Percentiles rank a stretch among this genome's conserved stretches.
Evolutionary conservation across 306 rosid species (phyloP).

Genomic region (Castanopsis chinensis): DNA sequence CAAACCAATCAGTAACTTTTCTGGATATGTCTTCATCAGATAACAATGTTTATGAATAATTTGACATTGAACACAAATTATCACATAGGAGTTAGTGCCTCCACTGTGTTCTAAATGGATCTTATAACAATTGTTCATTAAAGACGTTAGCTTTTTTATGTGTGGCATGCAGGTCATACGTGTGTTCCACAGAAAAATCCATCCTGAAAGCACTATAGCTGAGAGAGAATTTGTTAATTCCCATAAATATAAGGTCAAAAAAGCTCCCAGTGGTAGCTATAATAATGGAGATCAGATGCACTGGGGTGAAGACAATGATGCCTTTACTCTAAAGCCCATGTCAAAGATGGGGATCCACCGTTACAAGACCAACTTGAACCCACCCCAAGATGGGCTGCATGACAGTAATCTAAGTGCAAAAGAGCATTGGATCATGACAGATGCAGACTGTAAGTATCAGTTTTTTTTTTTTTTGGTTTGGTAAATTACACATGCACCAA

Average conservation of each 20-base stretch:
- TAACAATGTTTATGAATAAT: not conserved
- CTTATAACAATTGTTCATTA: not conserved
- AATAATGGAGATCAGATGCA: conserved; percentile 26
- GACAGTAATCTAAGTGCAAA: conserved; percentile 45
- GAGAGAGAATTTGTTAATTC: conserved; percentile 32
- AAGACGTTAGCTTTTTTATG: conserved; percentile 21
- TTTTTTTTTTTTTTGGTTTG: too few species aligned
- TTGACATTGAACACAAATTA: not conserved
- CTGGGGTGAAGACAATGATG: conserved; percentile 31
- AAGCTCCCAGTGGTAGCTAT: conserved; percentile 25
- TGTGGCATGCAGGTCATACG: conserved; percentile 60
- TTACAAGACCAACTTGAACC: conserved; percentile 37
- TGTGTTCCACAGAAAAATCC: conserved; percentile 63
- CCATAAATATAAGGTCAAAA: conserved; percentile 34
- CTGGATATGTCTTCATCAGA: conserved; percentile 3
- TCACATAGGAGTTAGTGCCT: not conserved
- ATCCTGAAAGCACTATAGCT: conserved; percentile 55
- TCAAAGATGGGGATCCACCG: conserved; percentile 34
- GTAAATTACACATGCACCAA: too few species aligned
- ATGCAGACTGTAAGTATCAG: conserved; percentile 80
- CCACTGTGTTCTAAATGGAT: not conserved
- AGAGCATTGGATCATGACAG: conserved; percentile 95
- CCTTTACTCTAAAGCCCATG: conserved; percentile 26
- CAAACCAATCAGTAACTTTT: conserved; percentile 3
- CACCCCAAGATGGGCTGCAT: conserved; percentile 34